These are phyloP conservation scores for Sapria himalayana DNA, from an alignment of 345 rosid genomes.

Conservation along the genomic window DNA sequence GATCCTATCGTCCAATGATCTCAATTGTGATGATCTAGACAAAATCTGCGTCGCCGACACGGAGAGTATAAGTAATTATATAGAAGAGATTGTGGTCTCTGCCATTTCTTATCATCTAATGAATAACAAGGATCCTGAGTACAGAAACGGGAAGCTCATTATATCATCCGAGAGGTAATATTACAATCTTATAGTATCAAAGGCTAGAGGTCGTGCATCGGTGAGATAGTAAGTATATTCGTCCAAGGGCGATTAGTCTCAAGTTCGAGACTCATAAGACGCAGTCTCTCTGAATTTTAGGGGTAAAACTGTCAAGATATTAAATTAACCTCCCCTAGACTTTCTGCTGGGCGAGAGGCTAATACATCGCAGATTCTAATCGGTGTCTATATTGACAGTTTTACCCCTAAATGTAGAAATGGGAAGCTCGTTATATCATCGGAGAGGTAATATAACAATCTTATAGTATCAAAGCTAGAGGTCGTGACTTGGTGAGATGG, in stretches of 20 bases:
- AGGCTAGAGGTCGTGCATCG: too few species aligned
- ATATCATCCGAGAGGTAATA: conserved; percentile 58
- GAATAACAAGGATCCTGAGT: conserved; percentile 56
- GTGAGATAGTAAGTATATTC: too few species aligned
- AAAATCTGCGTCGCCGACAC: conserved; percentile 47
- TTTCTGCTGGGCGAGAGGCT: too few species aligned
- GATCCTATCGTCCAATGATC: conserved; percentile 73
- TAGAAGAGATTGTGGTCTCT: conserved; percentile 79
- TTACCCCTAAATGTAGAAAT: conserved; percentile 57
- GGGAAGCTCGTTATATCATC: conserved; percentile 77
- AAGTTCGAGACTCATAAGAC: too few species aligned
- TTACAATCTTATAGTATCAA: not conserved
- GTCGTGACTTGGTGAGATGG: too few species aligned
- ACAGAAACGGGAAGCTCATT: conserved; percentile 69
- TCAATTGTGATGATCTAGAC: conserved; percentile 74
- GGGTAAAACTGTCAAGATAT: too few species aligned
- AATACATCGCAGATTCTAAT: too few species aligned
- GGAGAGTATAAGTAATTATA: conserved; percentile 48
- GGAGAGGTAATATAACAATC: conserved; percentile 25
- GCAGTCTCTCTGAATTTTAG: too few species aligned
- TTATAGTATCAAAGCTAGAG: too few species aligned
- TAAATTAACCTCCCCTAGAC: too few species aligned
- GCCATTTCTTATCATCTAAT: conserved; percentile 80
- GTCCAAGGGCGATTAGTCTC: too few species aligned
- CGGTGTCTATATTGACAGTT: too few species aligned